Evolutionary conservation across 2,329 filamentous ascomycete species (phyloP).

Genomic region (Pezicula neosporulosa): DNA sequence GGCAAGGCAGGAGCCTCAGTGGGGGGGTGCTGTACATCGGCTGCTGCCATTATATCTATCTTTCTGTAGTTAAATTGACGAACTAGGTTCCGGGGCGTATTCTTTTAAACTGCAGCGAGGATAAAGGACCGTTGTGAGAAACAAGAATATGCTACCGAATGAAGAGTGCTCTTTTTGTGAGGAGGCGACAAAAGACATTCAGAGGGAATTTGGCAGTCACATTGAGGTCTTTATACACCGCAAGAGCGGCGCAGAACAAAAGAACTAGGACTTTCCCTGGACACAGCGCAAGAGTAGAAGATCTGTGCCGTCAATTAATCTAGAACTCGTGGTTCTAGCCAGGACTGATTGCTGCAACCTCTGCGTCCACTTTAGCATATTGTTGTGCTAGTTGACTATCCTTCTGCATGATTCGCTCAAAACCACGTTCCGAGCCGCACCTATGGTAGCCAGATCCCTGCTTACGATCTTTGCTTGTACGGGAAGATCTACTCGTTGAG

Average conservation of each 20-base stretch:
- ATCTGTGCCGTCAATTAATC: neutral
- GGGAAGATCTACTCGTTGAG: too few relatives aligned
- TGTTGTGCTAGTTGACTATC: neutral
- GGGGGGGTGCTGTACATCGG: conserved; percentile 9
- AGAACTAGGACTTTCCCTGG: neutral
- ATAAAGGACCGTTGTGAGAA: neutral
- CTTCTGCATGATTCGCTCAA: neutral
- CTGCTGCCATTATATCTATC: conserved; percentile 13
- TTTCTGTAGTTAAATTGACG: too few relatives aligned
- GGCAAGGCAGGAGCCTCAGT: conserved; percentile 31
- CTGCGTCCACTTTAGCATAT: neutral
- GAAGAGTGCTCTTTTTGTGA: neutral
- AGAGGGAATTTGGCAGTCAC: neutral
- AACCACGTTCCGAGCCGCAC: neutral
- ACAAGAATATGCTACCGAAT: neutral
- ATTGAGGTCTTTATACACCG: neutral
- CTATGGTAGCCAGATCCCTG: neutral
- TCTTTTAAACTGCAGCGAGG: too few relatives aligned
- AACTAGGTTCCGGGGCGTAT: too few relatives aligned
- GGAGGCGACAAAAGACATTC: neutral
- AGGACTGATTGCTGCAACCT: neutral
- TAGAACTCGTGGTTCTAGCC: neutral
- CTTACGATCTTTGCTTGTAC: neutral
- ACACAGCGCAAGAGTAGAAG: neutral
- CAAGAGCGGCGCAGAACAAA: neutral